phyloP scores from a whole-genome alignment of 2,329 filamentous ascomycete genomes.

The Ophiostoma quercus region DNA sequence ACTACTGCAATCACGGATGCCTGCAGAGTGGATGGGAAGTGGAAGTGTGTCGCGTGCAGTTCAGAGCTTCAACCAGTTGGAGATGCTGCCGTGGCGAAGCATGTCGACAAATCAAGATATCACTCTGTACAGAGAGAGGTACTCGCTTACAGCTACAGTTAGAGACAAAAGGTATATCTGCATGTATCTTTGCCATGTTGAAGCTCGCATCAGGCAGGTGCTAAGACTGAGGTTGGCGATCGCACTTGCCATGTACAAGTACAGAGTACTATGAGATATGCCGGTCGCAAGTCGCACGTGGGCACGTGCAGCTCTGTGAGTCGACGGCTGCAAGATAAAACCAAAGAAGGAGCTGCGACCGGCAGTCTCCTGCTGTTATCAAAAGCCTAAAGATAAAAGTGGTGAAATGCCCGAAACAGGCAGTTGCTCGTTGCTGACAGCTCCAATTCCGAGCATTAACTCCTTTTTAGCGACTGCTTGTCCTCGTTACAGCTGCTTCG shows the following conservation, averaged over 20 bases:
- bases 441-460: background rate
- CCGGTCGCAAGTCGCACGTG: conserved; percentile 15
- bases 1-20: background rate
- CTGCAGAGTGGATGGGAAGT: background rate
- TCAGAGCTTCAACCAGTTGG: background rate
- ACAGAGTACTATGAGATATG: no score
- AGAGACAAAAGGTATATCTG: background rate
- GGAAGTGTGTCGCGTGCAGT: conserved; percentile 11
- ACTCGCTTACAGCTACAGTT: background rate
- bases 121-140: no score
- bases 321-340: background rate
- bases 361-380: background rate
- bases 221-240: background rate
- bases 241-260: background rate
- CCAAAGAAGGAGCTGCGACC: background rate
- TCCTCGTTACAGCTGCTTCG: background rate
- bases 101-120: background rate
- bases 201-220: background rate
- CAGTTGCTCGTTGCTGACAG: background rate
- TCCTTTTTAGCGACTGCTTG: background rate
- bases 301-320: conserved; percentile 16
- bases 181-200: background rate
- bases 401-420: background rate
- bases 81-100: background rate
- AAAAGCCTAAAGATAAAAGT: background rate